Evolutionary conservation across 805 yeast species (phyloP).

Genomic region (Starmerella stigmatis): DNA sequence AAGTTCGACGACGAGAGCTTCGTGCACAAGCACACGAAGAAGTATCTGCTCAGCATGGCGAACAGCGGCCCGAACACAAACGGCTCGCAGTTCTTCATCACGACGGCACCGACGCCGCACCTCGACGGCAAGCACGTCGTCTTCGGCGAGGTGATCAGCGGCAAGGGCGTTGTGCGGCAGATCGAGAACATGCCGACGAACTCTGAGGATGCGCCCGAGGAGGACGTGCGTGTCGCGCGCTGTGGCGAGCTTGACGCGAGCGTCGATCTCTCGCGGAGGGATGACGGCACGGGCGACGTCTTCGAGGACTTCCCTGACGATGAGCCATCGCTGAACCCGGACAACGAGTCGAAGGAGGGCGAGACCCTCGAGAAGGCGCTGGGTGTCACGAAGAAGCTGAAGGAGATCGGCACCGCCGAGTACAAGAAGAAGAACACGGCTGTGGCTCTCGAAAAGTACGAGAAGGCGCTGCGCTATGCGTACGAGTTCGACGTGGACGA

Average conservation of each 20-base stretch:
- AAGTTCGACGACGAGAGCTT: slow-evolving; percentile 89
- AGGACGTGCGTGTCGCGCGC: slow-evolving; percentile 59
- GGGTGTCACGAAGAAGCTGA: slow-evolving; percentile 52
- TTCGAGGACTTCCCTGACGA: slow-evolving; percentile 69
- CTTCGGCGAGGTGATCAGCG: slow-evolving; percentile 80
- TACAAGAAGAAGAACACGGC: slow-evolving; percentile 54
- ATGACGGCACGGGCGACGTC: slow-evolving; percentile 75
- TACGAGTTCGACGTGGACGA: slow-evolving; percentile 66
- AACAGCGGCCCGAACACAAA: slow-evolving; percentile 93
- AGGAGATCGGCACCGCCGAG: slow-evolving; percentile 65
- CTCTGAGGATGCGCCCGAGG: slow-evolving; percentile 57
- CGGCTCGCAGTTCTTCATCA: slow-evolving; percentile 91
- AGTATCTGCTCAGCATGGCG: slow-evolving; percentile 90
- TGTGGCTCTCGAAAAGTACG: slow-evolving; percentile 56
- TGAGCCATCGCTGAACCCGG: slow-evolving; percentile 53
- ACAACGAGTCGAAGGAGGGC: slow-evolving; percentile 41
- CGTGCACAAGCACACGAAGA: slow-evolving; percentile 60
- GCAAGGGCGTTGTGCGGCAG: slow-evolving; percentile 68
- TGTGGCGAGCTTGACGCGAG: slow-evolving; percentile 70
- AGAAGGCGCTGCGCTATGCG: slow-evolving; percentile 59
- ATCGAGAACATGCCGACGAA: slow-evolving; percentile 64
- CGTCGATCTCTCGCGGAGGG: slow-evolving; percentile 45
- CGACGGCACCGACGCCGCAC: slow-evolving; percentile 89
- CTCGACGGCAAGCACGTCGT: slow-evolving; percentile 94
- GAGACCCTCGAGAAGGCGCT: slow-evolving; percentile 36